Evolutionary conservation across 75 land plant genomes (phyloP), one percentile per base, ranked within the genome.

Genomic region (Adiantum capillusveneris): DNA sequence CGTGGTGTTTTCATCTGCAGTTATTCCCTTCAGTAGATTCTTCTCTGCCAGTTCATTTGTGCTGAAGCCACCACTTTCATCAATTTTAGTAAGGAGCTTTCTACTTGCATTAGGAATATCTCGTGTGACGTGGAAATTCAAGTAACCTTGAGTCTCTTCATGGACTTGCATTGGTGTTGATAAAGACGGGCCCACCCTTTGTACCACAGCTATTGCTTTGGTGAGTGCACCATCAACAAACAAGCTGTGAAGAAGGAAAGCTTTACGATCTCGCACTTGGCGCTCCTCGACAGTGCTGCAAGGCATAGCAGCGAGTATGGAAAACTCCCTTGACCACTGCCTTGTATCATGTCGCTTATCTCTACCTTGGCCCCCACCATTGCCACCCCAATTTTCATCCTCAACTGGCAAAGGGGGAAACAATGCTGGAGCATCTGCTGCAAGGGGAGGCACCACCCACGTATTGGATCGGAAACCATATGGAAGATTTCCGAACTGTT

Each of bases 401-500:
- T 93, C 98, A 18, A 62, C 67, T 0, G 98, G 98, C 45, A 93
- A 79, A 24, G 76, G 76, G 0, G 90, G 87, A 42, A 93, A 89
- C 13, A 44, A 53, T 20, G 84, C 72, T 25, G 95, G 95, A 25
- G 71, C 63, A 29, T 83, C 98, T 22, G 87, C 90, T 62, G 72
- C 80, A 24, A 77, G 51, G 0, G 87, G 84, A 24, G 98, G 95
- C 0, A 84, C 96, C 31, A 93, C 82, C 98, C 98, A 93, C 45
- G 98, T 93, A 54, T 93, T 93, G 65, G 87, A 78, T 56, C 98
- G 82, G 55, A 89, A 82, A 14, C 96, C 96, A 67, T 83, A 89
- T 3, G 98, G 98, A 54, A 93, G 86, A 59, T 93, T 93, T 0
- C 96, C 98, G 75, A 93, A 93, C 98, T 93, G 85, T 34, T 5